Conservation (phyloP, 495 filamentous ascomycete genomes). For the Jackrogersella minutella region DNA sequence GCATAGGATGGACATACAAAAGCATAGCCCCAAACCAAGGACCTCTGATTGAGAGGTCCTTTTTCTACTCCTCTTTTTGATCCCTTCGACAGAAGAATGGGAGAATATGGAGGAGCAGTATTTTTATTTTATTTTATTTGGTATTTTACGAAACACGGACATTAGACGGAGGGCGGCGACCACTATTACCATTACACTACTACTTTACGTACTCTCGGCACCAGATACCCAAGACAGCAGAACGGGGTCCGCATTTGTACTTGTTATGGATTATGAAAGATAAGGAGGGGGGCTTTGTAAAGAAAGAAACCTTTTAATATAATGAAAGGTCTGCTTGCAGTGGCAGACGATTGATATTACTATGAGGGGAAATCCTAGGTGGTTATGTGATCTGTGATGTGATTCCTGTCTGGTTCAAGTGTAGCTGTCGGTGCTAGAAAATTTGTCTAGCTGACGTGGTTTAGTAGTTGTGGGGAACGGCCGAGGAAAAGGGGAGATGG, state of each 20-base stretch:
- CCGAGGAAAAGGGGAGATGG: too few species aligned
- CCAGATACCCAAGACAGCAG: conserved; percentile 42
- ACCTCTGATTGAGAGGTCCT: conserved; percentile 1
- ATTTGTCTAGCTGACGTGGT: too few species aligned
- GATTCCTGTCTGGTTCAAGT: too few species aligned
- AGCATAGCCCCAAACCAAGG: conserved; percentile 23
- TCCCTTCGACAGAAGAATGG: background rate
- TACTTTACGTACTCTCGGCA: background rate
- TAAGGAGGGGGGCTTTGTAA: conserved; percentile 20
- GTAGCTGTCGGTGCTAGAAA: too few species aligned
- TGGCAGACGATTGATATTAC: background rate
- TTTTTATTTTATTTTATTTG: conserved; percentile 14
- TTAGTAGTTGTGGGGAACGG: too few species aligned
- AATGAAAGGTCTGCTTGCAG: background rate
- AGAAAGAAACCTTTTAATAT: conserved; percentile 22
- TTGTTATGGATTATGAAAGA: conserved; percentile 43
- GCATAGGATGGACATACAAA: conserved; percentile 47
- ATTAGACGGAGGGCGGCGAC: conserved; percentile 43
- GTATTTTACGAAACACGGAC: conserved; percentile 9
- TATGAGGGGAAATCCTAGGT: background rate
- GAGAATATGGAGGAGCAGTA: background rate
- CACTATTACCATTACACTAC: background rate
- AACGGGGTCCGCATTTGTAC: conserved; percentile 40
- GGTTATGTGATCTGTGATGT: too few species aligned
- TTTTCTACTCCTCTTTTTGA: background rate